These are phyloP conservation scores for Diaporthe helianthi DNA, from an alignment of 2,329 filamentous ascomycete genomes.

Conservation along the genomic window DNA sequence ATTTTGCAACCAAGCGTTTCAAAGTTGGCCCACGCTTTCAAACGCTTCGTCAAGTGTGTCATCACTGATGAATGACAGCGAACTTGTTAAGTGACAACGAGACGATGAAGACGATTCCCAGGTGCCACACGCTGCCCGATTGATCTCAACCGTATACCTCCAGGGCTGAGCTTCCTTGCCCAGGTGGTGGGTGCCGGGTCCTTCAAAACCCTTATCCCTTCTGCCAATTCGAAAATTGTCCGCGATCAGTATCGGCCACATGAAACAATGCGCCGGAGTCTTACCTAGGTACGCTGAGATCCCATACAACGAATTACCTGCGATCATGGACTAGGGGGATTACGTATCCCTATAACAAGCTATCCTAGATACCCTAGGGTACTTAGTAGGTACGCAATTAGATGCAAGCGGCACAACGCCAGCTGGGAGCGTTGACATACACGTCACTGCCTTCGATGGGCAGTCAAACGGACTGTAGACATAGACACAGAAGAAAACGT, in stretches of 20 bases:
- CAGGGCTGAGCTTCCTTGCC: too few relatives aligned
- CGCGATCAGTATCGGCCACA: constrained; percentile 35
- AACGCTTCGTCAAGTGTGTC: not conserved
- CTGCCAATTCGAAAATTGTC: constrained; percentile 45
- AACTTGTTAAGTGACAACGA: not conserved
- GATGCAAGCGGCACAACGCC: constrained; percentile 51
- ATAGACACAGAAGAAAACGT: not conserved
- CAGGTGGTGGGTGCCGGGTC: not conserved
- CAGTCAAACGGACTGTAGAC: constrained; percentile 2
- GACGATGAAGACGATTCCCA: not conserved
- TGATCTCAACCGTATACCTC: constrained; percentile 1
- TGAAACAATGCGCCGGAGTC: constrained; percentile 7
- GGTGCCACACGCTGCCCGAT: not conserved
- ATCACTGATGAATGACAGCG: not conserved
- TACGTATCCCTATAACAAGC: constrained; percentile 49
- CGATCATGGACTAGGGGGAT: constrained; percentile 53
- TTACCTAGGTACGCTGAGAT: constrained; percentile 2
- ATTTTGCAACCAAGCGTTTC: not conserved
- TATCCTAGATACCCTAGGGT: too few relatives aligned
- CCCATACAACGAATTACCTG: constrained; percentile 51
- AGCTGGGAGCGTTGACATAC: not conserved
- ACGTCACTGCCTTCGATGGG: not conserved
- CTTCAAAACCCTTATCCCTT: not conserved
- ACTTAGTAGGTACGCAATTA: too few relatives aligned
- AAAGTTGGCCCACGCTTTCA: not conserved